phyloP scores from a whole-genome alignment of 331 rosid species.

The Malus hybrid region DNA sequence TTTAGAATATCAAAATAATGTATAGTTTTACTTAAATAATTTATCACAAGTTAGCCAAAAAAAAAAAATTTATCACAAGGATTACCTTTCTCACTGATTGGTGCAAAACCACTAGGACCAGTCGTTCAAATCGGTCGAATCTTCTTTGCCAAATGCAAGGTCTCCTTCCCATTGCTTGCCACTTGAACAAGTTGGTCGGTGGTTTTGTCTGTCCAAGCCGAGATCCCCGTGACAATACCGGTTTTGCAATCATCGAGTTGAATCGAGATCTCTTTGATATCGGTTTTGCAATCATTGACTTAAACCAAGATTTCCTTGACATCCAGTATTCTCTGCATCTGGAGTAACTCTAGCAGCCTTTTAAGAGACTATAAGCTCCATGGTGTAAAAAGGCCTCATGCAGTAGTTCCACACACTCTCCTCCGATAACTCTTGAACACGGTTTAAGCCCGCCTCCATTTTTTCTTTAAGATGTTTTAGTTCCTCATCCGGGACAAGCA shows the following conservation, averaged over 20 bases:
- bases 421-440: no score
- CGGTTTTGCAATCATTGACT: neutral
- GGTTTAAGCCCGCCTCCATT: no score
- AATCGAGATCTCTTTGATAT: neutral
- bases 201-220: neutral
- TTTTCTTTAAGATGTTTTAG: neutral
- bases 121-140: neutral
- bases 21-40: no score
- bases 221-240: neutral
- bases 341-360: neutral
- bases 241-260: neutral
- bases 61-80: no score
- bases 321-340: neutral
- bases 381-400: no score
- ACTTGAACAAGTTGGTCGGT: neutral
- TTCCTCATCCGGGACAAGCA: neutral
- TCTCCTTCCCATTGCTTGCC: neutral
- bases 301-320: neutral
- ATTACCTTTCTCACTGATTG: no score
- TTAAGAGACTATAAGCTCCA: constrained; percentile 7
- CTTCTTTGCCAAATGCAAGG: neutral
- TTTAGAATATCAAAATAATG: no score
- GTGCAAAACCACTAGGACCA: neutral
- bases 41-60: no score
- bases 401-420: no score